Conservation (phyloP, 2,329 filamentous ascomycete genomes). For the Aplosporella prunicola region DNA sequence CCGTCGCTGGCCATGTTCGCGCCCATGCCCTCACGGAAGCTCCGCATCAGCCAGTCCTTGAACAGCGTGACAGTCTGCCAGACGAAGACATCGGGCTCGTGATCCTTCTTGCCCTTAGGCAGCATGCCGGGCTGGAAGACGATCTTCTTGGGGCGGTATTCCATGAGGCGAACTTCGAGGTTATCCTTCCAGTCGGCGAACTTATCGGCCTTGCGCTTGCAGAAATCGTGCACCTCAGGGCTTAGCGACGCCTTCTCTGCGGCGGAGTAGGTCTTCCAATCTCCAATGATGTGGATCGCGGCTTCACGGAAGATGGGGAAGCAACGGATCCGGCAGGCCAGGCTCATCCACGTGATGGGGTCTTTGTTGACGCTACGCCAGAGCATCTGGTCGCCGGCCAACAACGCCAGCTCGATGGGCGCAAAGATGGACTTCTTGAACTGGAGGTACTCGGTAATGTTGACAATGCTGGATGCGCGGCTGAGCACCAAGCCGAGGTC, state of each 20-base stretch:
- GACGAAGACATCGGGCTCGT: constrained; percentile 40
- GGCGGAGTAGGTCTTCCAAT: constrained; percentile 24
- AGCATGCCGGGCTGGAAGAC: constrained; percentile 20
- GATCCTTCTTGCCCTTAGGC: constrained; percentile 32
- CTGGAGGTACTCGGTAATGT: constrained; percentile 39
- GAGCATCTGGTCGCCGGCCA: constrained; percentile 38
- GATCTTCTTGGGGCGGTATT: constrained; percentile 17
- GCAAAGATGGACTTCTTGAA: constrained; percentile 35
- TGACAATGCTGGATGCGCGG: constrained; percentile 32
- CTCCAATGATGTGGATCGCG: constrained; percentile 35
- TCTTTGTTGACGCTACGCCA: constrained; percentile 35
- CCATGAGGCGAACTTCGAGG: constrained; percentile 21
- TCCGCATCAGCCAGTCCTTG: constrained; percentile 38
- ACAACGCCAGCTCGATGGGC: constrained; percentile 38
- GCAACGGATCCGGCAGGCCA: constrained; percentile 38
- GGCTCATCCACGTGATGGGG: constrained; percentile 38
- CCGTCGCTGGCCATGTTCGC: constrained; percentile 33
- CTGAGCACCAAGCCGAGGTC: constrained; percentile 31
- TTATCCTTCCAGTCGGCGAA: constrained; percentile 13
- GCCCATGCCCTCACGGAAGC: constrained; percentile 31
- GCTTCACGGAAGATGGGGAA: constrained; percentile 37
- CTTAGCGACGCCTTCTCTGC: constrained; percentile 17
- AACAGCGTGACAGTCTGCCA: constrained; percentile 42
- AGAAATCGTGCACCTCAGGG: constrained; percentile 19
- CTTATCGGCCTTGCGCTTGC: constrained; percentile 22